Percentiles rank a stretch among this genome's conserved stretches.
Conservation (phyloP, 2,329 filamentous ascomycete genomes). For the Penicillium rolfsii region DNA sequence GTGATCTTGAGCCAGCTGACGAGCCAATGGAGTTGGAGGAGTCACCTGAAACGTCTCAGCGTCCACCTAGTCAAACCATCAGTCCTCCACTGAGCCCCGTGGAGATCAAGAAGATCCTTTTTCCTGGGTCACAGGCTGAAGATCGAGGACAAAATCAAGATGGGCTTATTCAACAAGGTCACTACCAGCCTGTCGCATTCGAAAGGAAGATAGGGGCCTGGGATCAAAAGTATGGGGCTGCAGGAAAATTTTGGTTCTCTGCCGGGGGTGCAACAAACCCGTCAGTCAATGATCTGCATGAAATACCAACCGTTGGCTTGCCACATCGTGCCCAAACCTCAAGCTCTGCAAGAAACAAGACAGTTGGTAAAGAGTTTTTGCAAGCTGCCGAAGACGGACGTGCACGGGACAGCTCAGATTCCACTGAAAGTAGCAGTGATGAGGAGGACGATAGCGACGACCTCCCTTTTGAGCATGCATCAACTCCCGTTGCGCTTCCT, state of each 20-base stretch:
- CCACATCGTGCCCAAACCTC: conserved; percentile 30
- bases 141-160: conserved; percentile 11
- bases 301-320: conserved; percentile 46
- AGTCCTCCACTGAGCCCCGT: conserved; percentile 47
- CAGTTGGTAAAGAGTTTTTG: conserved; percentile 12
- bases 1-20: neutral
- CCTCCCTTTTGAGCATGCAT: conserved; percentile 26
- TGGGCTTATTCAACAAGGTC: conserved; percentile 43
- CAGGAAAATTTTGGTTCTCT: conserved; percentile 52
- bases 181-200: conserved; percentile 58
- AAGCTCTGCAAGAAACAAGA: neutral
- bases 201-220: conserved; percentile 51
- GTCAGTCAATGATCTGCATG: conserved; percentile 17
- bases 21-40: conserved; percentile 13
- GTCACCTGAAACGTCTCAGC: conserved; percentile 18
- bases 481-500: conserved; percentile 25
- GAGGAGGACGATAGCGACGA: conserved; percentile 29
- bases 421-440: conserved; percentile 30
- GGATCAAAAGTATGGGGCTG: conserved; percentile 57
- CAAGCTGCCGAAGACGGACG: conserved; percentile 13
- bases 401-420: conserved; percentile 31
- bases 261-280: conserved; percentile 12
- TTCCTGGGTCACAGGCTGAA: conserved; percentile 31
- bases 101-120: conserved; percentile 51
- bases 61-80: conserved; percentile 35